phyloP scores from a whole-genome alignment of 2,329 filamentous ascomycete species.

The Pseudogymnoascus sp. region DNA sequence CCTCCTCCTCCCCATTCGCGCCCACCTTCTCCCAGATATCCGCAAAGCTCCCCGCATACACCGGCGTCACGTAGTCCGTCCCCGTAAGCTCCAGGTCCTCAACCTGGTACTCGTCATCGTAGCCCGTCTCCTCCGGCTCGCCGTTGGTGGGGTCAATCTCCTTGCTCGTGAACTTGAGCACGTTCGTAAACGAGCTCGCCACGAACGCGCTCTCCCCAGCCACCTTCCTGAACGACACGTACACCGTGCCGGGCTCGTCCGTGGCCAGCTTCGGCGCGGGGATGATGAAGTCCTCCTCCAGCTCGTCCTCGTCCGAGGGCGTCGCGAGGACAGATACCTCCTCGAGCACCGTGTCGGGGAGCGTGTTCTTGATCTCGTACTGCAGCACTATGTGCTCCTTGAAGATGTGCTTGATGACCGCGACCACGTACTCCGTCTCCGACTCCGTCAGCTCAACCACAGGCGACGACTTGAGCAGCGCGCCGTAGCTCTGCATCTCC shows the following conservation, averaged over 20 bases:
- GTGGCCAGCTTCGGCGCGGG: slow-evolving; percentile 73
- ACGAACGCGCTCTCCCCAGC: slow-evolving; percentile 70
- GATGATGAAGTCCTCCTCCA: slow-evolving; percentile 90
- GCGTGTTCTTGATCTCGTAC: slow-evolving; percentile 95
- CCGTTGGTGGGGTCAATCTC: slow-evolving; percentile 93
- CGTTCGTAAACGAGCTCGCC: slow-evolving; percentile 75
- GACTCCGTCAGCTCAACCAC: slow-evolving; percentile 88
- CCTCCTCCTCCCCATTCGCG: slow-evolving; percentile 78
- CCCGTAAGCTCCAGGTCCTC: slow-evolving; percentile 86
- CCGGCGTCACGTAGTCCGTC: slow-evolving; percentile 87
- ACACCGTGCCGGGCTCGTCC: slow-evolving; percentile 85
- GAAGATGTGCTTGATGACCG: slow-evolving; percentile 92
- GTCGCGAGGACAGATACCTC: slow-evolving; percentile 78
- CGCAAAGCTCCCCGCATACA: slow-evolving; percentile 90
- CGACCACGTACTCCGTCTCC: slow-evolving; percentile 95
- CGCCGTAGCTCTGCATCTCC: slow-evolving; percentile 83
- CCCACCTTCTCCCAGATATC: slow-evolving; percentile 93
- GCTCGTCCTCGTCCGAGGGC: slow-evolving; percentile 70
- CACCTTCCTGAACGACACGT: slow-evolving; percentile 85
- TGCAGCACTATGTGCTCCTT: slow-evolving; percentile 94
- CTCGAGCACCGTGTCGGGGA: slow-evolving; percentile 82
- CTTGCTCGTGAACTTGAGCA: slow-evolving; percentile 94
- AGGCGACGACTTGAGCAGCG: slow-evolving; percentile 81
- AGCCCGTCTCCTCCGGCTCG: slow-evolving; percentile 84
- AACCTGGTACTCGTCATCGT: slow-evolving; percentile 96